Base-by-base conservation (phyloP, 2,329 filamentous ascomycete species). In the Zelopaecilomyces penicillatus region DNA sequence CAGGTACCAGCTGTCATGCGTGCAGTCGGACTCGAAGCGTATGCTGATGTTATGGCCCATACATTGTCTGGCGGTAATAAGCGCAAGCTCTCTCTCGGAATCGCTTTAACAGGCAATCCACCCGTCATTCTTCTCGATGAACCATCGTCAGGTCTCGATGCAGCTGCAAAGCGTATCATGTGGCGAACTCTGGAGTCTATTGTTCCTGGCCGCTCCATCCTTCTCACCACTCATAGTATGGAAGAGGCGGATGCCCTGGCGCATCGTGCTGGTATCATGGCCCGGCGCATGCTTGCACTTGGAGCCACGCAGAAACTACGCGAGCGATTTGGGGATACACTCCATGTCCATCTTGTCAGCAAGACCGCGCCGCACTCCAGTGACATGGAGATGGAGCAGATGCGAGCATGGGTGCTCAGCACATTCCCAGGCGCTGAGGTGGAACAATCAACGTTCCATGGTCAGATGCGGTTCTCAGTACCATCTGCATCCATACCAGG, bases 381-480 rank as follows among this genome's bases (percentile, higher is more conserved):
- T 2, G 70, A 75, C 4, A 72, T 72, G 12, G 85, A 89, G 53
- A 91, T 89, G 71, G 65, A 72, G 3, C 58, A 59, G 3, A 75
- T 94, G 30, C 76, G 78, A 36, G 46, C 59, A 0, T 95, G 87
- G 85, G 76, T 94, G 6, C 46, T 62, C 10, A 51, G 56, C 0
- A 73, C 66, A 2, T 82, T 93, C 42, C 73, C 77, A 0, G 75
- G 74, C 2, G 86, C 85, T 0, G 70, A 74, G n/a, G 71, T 91
- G 28, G 88, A 87, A 62, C 73, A 76, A 41, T 80, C 83, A 63
- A 84, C 76, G 36, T 94, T 83, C 64, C 87, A 94, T 58, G 88
- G 89, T 0, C 89, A 95, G 62, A 71, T 94, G 55, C 75, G 87
- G 19, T 95, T 95, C 63, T 83, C 80, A n/a, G 77, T 94, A 1